Percentiles rank a stretch among this genome's conserved stretches.
These are phyloP conservation scores for Dryas integrifolia DNA, from an alignment of 331 rosid genomes.

Conservation along the genomic window DNA sequence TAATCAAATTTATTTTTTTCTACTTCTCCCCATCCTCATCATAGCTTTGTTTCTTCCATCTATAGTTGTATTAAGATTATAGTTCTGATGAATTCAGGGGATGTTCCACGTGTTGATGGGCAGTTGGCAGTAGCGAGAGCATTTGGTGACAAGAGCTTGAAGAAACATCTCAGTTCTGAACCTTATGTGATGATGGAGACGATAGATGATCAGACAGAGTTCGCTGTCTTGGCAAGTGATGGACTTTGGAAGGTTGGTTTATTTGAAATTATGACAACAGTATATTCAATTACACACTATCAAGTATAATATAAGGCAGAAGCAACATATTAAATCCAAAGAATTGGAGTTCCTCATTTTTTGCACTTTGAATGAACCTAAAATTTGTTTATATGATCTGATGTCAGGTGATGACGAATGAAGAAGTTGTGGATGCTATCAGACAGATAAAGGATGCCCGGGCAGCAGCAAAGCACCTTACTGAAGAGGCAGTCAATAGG, in stretches of 20 bases:
- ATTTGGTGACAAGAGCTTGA: constrained; percentile 92
- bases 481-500: constrained; percentile 78
- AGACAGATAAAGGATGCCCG: constrained; percentile 72
- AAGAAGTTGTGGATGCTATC: constrained; percentile 75
- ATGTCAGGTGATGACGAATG: constrained; percentile 83
- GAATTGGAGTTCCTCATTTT: not conserved
- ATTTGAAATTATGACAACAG: not conserved
- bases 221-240: constrained; percentile 84
- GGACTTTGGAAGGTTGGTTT: constrained; percentile 93
- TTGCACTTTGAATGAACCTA: not conserved
- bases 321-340: not conserved
- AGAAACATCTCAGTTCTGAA: constrained; percentile 83
- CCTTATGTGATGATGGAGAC: constrained; percentile 55
- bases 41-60: not conserved
- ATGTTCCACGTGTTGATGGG: constrained; percentile 94
- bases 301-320: not conserved
- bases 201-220: constrained; percentile 62
- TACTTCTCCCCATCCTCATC: not conserved
- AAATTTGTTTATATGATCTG: not conserved
- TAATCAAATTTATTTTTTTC: not conserved
- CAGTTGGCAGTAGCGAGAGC: constrained; percentile 96
- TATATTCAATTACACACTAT: not conserved
- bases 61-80: not conserved
- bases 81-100: constrained; percentile 53
- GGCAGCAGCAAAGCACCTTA: constrained; percentile 72